Percentiles rank a stretch among this genome's conserved stretches.
Conservation (phyloP, 192 early-diverging fungal species). For the Lunasporangiospora selenospora region DNA sequence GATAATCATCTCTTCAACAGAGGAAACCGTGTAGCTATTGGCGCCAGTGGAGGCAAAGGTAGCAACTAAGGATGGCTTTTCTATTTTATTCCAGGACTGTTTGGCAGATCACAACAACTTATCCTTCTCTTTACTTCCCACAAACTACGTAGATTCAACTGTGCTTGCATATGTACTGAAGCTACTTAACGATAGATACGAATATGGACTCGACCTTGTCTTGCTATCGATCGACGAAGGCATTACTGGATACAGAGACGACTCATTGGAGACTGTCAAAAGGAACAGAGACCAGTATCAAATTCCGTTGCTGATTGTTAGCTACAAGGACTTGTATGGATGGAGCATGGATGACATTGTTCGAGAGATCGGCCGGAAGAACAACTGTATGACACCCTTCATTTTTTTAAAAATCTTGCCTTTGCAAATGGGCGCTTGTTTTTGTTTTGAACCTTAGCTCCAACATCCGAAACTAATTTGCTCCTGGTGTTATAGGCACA, state of each 20-base stretch:
- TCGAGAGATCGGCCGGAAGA: conserved; percentile 91
- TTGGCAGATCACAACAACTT: too few relatives aligned
- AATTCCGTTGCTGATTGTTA: conserved; percentile 92
- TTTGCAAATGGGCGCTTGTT: neutral
- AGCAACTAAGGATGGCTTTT: neutral
- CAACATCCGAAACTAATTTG: neutral
- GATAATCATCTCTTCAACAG: conserved; percentile 81
- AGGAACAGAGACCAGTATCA: conserved; percentile 93
- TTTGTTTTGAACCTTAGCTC: neutral
- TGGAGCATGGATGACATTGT: conserved; percentile 99
- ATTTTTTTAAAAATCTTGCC: neutral
- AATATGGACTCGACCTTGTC: conserved; percentile 90
- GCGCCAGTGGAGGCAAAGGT: conserved; percentile 94
- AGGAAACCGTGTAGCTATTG: conserved; percentile 94
- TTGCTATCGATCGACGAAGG: conserved; percentile 98
- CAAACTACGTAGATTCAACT: conserved; percentile 84
- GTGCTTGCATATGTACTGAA: conserved; percentile 97
- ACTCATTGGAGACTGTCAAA: conserved; percentile 98
- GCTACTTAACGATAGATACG: conserved; percentile 88
- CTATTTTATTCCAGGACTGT: too few relatives aligned
- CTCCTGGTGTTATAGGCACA: conserved; percentile 56
- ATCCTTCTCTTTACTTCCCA: too few relatives aligned
- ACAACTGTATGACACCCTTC: conserved; percentile 74
- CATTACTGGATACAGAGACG: conserved; percentile 97
- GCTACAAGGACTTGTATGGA: conserved; percentile 94